Base-by-base conservation (phyloP, 768 basidiomycete species). In the Leccinum obscurum region DNA sequence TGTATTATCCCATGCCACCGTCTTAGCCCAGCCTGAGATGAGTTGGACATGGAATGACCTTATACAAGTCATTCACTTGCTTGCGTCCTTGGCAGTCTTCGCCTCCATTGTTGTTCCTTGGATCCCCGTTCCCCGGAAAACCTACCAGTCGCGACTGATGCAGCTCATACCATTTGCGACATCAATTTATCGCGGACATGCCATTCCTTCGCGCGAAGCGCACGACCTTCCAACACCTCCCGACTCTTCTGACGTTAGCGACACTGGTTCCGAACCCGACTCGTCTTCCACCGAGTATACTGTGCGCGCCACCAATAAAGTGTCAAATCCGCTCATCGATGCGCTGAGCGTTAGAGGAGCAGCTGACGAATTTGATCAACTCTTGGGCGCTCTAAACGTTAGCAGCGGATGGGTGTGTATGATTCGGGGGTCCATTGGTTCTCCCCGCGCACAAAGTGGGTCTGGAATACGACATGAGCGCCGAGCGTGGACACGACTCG, bases 61-160 rank as follows among this genome's bases (percentile, higher is more conserved):
- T 49, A 66, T 87, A n/a, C 88, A 90, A 65, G 67, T 77, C 4
- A 80, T 88, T 72, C 90, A 92, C 64, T 75, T 92, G 2, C 62
- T 84, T 24, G 85, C 88, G 13, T 90, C 89, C 13, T 68, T 85
- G 35, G 72, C 87, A 0, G 82, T 92, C 5, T 79, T 92, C 57
- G 69, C 80, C 57, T 81, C 82, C 20, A 83, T 87, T 60, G 77
- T 88, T 32, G 58, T 85, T 4, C 70, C 77, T 63, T 78, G 82
- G 79, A 60, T 83, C 28, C 77, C 80, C 1, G 22, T 67, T 6
- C 64, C 72, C 15, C 54, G 56, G 26, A 70, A 63, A 58, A 56
- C 49, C 11, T 62, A 64, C 52, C 66, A 62, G 24, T 66, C 59
- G 44, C 72, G 67, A 28, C 44, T 75, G 54, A 62, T 67, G 60